Conservation (phyloP, 768 basidiomycete species). For the Leccinum subgranulosum region DNA sequence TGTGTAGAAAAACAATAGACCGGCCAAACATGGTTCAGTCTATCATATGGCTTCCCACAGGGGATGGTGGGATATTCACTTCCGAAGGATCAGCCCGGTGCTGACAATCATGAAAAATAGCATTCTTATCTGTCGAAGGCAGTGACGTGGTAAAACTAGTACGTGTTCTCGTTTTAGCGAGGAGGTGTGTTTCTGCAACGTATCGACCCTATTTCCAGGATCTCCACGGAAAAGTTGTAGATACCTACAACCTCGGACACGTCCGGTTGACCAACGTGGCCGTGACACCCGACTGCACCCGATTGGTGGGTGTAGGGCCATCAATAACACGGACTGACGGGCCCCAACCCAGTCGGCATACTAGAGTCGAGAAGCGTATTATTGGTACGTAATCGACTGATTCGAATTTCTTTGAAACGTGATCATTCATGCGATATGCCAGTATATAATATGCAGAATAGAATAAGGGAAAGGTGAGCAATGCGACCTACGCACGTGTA, state of each 20-base stretch:
- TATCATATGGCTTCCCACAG: slow-evolving; percentile 50
- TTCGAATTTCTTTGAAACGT: neutral
- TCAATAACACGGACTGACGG: slow-evolving; percentile 41
- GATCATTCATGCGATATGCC: slow-evolving; percentile 1
- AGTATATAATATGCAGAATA: slow-evolving; percentile 49
- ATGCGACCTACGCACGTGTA: neutral
- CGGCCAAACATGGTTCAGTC: slow-evolving; percentile 45
- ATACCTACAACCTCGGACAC: slow-evolving; percentile 41
- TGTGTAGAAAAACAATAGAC: slow-evolving; percentile 49
- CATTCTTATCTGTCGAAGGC: slow-evolving; percentile 52
- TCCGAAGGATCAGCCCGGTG: slow-evolving; percentile 4
- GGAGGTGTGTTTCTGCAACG: slow-evolving; percentile 12
- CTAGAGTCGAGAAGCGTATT: slow-evolving; percentile 52
- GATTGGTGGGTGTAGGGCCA: slow-evolving; percentile 50
- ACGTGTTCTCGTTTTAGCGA: slow-evolving; percentile 10
- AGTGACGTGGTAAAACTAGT: slow-evolving; percentile 47
- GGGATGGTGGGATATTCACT: slow-evolving; percentile 36
- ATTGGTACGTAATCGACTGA: slow-evolving; percentile 37
- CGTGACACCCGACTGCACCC: slow-evolving; percentile 43
- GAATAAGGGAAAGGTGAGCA: slow-evolving; percentile 43
- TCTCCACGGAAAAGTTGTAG: slow-evolving; percentile 44
- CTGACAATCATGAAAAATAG: slow-evolving; percentile 28
- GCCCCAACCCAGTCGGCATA: slow-evolving; percentile 45
- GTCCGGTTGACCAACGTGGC: slow-evolving; percentile 49
- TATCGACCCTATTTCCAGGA: slow-evolving; percentile 32